These are phyloP conservation scores for Xylaria telfairii DNA, from an alignment of 495 filamentous ascomycete genomes.

Conservation along the genomic window DNA sequence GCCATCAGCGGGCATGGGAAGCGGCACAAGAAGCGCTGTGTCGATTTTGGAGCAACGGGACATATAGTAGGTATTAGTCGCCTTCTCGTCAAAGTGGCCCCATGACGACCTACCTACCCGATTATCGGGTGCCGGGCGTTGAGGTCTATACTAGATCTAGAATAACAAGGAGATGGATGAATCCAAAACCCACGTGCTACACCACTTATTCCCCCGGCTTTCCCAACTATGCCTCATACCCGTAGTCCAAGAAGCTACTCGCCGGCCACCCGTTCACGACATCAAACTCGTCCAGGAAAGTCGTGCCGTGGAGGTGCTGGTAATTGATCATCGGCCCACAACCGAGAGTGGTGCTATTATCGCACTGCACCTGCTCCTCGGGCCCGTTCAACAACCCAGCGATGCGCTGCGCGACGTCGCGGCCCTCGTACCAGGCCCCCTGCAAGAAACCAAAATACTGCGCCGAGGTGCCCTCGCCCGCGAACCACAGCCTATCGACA, in stretches of 20 bases:
- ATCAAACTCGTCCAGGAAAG: conserved; percentile 30
- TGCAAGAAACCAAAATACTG: conserved; percentile 78
- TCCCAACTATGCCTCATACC: conserved; percentile 28
- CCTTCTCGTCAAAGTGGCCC: background rate
- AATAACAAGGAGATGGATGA: no score
- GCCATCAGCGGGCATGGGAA: conserved; percentile 57
- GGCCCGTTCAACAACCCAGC: conserved; percentile 50
- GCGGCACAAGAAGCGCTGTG: conserved; percentile 53
- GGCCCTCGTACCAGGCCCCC: conserved; percentile 64
- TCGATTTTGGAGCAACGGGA: conserved; percentile 45
- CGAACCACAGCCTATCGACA: conserved; percentile 69
- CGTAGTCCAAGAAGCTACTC: conserved; percentile 42
- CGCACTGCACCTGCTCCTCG: conserved; percentile 27
- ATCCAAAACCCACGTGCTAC: background rate
- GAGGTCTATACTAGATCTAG: no score
- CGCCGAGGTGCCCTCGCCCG: conserved; percentile 72
- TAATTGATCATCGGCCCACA: conserved; percentile 36
- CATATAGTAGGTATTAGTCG: background rate
- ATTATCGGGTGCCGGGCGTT: no score
- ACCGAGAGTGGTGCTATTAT: conserved; percentile 35
- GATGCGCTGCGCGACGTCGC: conserved; percentile 57
- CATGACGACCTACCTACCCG: no score
- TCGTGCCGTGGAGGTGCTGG: conserved; percentile 38
- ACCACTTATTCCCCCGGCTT: background rate
- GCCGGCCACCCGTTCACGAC: conserved; percentile 41